These are phyloP conservation scores for Aureobasidium sp. DNA, from an alignment of 2,329 filamentous ascomycete genomes.

Conservation along the genomic window DNA sequence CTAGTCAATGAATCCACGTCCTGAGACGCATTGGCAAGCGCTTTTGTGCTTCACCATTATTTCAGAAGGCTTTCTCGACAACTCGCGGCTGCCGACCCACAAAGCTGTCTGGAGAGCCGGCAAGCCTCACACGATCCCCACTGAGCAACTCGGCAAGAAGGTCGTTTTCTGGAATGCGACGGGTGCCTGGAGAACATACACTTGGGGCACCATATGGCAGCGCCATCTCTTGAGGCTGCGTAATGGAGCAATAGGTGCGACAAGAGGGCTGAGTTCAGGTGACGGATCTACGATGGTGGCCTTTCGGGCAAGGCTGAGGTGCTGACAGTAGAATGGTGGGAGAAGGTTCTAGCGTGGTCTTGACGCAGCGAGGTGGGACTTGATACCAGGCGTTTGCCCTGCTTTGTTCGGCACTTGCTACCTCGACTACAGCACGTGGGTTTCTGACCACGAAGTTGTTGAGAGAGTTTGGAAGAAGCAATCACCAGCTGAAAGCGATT, in stretches of 20 bases:
- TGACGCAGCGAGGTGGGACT: neutral
- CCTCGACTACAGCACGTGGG: neutral
- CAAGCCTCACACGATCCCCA: neutral
- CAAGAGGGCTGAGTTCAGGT: neutral
- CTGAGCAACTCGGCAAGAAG: neutral
- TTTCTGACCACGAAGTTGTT: neutral
- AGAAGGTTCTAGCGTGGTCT: slow-evolving; percentile 12
- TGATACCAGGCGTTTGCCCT: neutral
- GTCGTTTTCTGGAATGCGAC: neutral
- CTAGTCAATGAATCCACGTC: neutral
- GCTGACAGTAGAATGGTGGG: neutral
- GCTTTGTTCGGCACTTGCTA: neutral
- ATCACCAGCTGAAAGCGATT: neutral
- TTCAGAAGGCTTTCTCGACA: neutral
- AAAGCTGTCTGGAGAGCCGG: neutral
- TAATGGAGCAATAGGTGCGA: neutral
- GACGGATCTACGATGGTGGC: neutral
- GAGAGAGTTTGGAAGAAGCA: neutral
- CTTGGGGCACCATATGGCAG: neutral
- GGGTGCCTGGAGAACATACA: neutral
- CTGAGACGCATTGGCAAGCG: neutral
- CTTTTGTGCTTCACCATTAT: slow-evolving; percentile 3
- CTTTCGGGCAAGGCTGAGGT: neutral
- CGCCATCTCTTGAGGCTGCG: neutral
- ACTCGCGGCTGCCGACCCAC: neutral